Evolutionary conservation across 768 basidiomycete species (phyloP), one percentile per base, ranked within the genome.

Genomic region (Goffeauzyma gilvescens): DNA sequence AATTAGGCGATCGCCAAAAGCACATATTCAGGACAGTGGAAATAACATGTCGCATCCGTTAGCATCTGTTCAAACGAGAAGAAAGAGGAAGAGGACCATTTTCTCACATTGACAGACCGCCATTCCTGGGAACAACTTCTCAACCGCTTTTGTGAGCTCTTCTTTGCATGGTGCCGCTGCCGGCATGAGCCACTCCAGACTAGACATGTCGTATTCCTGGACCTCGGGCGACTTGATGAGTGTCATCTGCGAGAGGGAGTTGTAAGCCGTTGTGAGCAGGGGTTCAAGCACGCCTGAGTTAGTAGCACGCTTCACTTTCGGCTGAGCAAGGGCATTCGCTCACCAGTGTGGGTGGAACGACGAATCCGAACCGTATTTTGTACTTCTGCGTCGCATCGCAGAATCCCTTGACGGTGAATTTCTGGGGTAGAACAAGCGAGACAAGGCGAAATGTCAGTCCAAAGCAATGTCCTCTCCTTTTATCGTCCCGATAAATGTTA

Each of bases 131-230:
- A 71, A 55, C 38, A 65, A 65, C 8, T 51, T 46, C 27, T 61
- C 54, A 12, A 76, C 72, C 17, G 72, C 65, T 15, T 68, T 63
- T 2, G 73, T 72, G 10, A 87, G 67, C 2, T 73, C 71, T 1
- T 70, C 68, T 0, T 78, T 76, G 2, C 86, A 64, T 0, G 86
- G 84, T 1, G 86, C 86, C 0, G 84, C 86, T 2, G 81, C 85
- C 2, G 75, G 80, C 48, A 75, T 69, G 26, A 87, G 50, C 4
- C 70, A 53, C 13, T 66, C 54, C 14, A 87, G 55, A 1, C 74
- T 71, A 0, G 71, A 71, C 33, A 86, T 51, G 54, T 85, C 70
- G 57, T 79, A 78, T 54, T 78, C 65, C 44, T 72, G 71, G 5
- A 80, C 69, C 12, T 63, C 44, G 12, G 75, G 72, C 51, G 82